Conservation (phyloP, 805 yeast genomes). For the Hanseniaspora lachancei region DNA sequence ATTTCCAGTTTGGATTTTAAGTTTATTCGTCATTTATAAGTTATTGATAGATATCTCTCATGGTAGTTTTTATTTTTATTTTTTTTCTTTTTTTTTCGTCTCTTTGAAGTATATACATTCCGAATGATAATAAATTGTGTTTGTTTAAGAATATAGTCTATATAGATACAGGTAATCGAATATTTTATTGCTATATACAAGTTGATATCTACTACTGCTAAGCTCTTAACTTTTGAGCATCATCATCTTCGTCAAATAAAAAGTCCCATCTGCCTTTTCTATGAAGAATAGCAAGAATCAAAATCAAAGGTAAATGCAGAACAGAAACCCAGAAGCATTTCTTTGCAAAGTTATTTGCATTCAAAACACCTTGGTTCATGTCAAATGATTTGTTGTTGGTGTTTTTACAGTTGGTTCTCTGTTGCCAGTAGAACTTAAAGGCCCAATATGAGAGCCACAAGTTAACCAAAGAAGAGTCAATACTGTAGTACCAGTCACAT, state of each 20-base stretch:
- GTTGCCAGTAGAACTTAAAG: constrained; percentile 75
- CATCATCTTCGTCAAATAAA: constrained; percentile 30
- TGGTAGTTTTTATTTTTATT: neutral
- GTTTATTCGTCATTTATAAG: neutral
- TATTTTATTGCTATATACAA: neutral
- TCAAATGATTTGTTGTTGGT: constrained; percentile 29
- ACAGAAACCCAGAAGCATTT: constrained; percentile 89
- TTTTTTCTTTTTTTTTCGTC: neutral
- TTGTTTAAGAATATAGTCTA: neutral
- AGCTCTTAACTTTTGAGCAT: constrained; percentile 11
- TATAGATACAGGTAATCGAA: neutral
- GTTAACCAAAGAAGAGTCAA: constrained; percentile 74
- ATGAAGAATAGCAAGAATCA: constrained; percentile 85
- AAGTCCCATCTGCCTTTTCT: constrained; percentile 93
- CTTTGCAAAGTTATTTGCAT: constrained; percentile 61
- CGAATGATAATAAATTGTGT: neutral
- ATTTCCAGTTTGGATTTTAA: constrained; percentile 19
- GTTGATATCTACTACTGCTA: neutral
- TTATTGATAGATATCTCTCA: neutral
- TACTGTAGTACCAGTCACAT: constrained; percentile 65
- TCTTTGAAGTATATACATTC: neutral
- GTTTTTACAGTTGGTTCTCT: constrained; percentile 41
- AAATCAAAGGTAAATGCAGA: constrained; percentile 80
- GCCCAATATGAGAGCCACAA: constrained; percentile 78
- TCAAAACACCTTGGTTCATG: constrained; percentile 37